Base-by-base conservation (phyloP, 345 rosid species). In the Lepidium didymum region DNA sequence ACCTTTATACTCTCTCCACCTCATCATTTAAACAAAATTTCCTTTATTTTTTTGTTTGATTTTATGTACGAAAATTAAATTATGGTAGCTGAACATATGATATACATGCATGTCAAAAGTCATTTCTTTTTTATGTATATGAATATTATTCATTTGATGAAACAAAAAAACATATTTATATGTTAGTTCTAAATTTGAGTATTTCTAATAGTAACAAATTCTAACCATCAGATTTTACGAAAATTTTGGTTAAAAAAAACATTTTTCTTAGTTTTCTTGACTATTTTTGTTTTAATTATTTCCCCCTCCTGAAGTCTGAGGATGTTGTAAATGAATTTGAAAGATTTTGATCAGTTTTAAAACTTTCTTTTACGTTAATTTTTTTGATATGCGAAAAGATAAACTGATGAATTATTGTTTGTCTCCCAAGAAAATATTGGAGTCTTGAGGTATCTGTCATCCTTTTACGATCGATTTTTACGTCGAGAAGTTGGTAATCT, bases 171-270 rank as follows among this genome's bases (percentile, higher is more conserved):
- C 35, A 62, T 12, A 11, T 29, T 2, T 19, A 58, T 47, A 34
- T 37, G 36, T 43, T 19, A 51, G 25, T 54, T 23, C 54, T 67
- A 67, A 79, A 75, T 68, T 44, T 75, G 74, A 77, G 78, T 8
- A 49, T 45, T 64, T 72, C 41, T 71, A 68, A 77, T 31, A 34
- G 56, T 75, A 57, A 37, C 45, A 47, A 33, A 40, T 64, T 41
- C n/a, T 16, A 54, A 62, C 86, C 86, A 68, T 71, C 55, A 72
- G 79, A 69, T 77, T n/a, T 53, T 69, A 74, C 82, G 76, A 49
- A 64, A 81, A 8, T 46, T 34, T 66, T 75, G 83, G 79, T 72
- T 46, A 70, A 73, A 63, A 71, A 57, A 81, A 5, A 74, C 62
- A 54, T 71, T 33, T 33, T 75, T 58, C 8, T 56, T 31, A 66